Conservation (phyloP, 345 rosid species). For the Alliaria petiolata region DNA sequence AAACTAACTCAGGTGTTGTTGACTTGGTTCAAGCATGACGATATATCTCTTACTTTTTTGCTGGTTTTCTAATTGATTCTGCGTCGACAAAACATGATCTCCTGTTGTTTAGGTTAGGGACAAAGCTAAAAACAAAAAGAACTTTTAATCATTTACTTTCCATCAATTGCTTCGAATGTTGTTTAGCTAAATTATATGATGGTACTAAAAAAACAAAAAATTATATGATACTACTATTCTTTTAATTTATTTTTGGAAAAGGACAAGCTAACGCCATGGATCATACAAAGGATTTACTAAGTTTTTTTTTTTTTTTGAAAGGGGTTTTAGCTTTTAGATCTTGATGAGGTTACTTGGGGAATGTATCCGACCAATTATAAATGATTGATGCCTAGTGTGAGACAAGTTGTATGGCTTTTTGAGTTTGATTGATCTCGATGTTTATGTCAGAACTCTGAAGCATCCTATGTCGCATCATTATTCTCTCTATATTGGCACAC, state of each 20-base stretch:
- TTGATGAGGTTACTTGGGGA: constrained; percentile 15
- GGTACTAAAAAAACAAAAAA: too few relatives aligned
- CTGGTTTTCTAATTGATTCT: constrained; percentile 5
- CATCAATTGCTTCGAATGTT: constrained; percentile 10
- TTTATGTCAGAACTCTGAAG: constrained; percentile 28
- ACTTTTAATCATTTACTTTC: constrained; percentile 14
- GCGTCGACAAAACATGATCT: constrained; percentile 20
- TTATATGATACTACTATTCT: too few relatives aligned
- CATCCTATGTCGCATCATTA: constrained; percentile 28
- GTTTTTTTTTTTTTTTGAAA: too few relatives aligned
- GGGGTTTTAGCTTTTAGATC: constrained; percentile 5
- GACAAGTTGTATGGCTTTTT: constrained; percentile 21
- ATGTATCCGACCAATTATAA: constrained; percentile 10
- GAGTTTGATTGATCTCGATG: constrained; percentile 19
- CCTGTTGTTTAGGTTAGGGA: constrained; percentile 20
- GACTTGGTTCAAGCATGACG: neutral
- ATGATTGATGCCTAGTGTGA: constrained; percentile 19
- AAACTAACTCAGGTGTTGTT: neutral
- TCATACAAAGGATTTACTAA: constrained; percentile 12
- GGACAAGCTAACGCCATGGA: constrained; percentile 15
- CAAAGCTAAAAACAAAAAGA: constrained; percentile 14
- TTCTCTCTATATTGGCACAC: constrained; percentile 8
- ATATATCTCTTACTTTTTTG: too few relatives aligned
- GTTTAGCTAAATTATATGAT: neutral
- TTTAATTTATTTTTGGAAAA: neutral